Base-by-base conservation (phyloP, 768 basidiomycete genomes). In the Leucocoprinus sp. region DNA sequence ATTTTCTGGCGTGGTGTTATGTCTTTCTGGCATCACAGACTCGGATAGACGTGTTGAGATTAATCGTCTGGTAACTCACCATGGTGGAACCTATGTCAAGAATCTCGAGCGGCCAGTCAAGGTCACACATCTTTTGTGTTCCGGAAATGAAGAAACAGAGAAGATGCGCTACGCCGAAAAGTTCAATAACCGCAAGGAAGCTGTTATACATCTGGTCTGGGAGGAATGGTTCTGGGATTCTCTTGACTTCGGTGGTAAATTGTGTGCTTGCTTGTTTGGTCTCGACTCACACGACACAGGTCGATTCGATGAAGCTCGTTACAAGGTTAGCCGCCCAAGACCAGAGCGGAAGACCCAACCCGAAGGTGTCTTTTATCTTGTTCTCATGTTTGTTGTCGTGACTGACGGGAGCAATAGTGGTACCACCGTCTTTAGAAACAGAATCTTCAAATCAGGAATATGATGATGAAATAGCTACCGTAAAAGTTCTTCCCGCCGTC, bases 221-320 rank as follows among this genome's bases (percentile, higher is more conserved):
- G 91, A 93, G 56, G 92, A 95, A 51, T 97, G 93, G 93, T 85
- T 96, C 46, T 93, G 90, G 90, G 93, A 96, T 56, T 93, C 76
- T 21, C 55, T 93, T 2, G 78, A 82, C 33, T 88, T 78, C 56
- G 79, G 80, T 48, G 89, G 84, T 68, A 50, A 38, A 60, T 58
- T n/a, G 8, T 2, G 12, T 36, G 8, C 9, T 12, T 11, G 14
- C 19, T 14, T 28, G 14, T 42, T 23, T 15, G 9, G 35, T 22
- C 5, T n/a, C 37, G 2, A 18, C 21, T 3, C 17, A 42, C 19
- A 18, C 8, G n/a, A 19, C 8, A 11, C 35, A 80, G 80, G 82
- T 24, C 65, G 79, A 45, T 83, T 83, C 48, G 76, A 81, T 23
- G 84, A 86, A 57, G 67, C 61, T 5, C 65, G 56, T 22, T 88